A percentile compares a stretch with the other conserved stretches of the same genome.
These are phyloP conservation scores for Tolypocladium pustulatum DNA, from an alignment of 2,329 filamentous ascomycete species.

Conservation along the genomic window DNA sequence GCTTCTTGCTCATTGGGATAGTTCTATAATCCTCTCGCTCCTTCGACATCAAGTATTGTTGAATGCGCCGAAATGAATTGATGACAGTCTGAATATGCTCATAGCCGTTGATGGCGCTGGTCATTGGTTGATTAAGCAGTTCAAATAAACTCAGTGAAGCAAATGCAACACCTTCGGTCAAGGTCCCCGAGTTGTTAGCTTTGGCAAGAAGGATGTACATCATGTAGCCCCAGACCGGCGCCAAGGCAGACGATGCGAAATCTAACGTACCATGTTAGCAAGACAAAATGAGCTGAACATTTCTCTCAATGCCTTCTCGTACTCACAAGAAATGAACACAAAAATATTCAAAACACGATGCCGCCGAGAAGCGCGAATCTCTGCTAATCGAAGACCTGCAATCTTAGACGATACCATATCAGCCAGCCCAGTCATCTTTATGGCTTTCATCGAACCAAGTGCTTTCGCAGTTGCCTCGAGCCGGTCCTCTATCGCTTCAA, in stretches of 20 bases:
- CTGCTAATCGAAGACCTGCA: constrained; percentile 21
- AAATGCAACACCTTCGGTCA: constrained; percentile 11
- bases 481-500: constrained; percentile 15
- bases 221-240: constrained; percentile 10
- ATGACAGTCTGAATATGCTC: constrained; percentile 11
- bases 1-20: background rate
- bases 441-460: constrained; percentile 23
- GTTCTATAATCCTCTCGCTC: constrained; percentile 8
- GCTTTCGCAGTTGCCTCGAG: constrained; percentile 12
- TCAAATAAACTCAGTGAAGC: constrained; percentile 10
- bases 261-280: background rate
- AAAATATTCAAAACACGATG: constrained; percentile 12
- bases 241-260: constrained; percentile 6
- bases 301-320: background rate
- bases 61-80: constrained; percentile 11
- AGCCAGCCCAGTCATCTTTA: constrained; percentile 31
- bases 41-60: constrained; percentile 8
- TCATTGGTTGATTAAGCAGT: constrained; percentile 10
- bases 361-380: constrained; percentile 20
- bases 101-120: constrained; percentile 8
- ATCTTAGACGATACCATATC: constrained; percentile 19
- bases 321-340: constrained; percentile 7
- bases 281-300: background rate
- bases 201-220: constrained; percentile 8
- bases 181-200: constrained; percentile 3